phyloP scores from a whole-genome alignment of 495 filamentous ascomycete genomes.

The Margaritispora aquatica region DNA sequence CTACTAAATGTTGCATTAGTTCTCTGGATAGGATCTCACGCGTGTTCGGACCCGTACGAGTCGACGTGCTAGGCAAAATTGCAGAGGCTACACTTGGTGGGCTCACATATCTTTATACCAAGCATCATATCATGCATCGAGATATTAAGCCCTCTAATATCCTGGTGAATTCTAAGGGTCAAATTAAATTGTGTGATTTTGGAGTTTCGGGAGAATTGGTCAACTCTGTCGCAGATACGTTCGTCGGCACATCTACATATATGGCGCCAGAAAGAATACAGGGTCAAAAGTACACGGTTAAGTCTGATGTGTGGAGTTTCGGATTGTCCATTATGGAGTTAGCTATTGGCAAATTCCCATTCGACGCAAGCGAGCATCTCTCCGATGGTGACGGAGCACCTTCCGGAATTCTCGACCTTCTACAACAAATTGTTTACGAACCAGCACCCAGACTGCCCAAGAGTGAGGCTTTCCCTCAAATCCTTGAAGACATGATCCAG shows the following conservation, averaged over 20 bases:
- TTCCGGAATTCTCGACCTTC: slow-evolving; percentile 89
- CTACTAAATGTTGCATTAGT: slow-evolving; percentile 46
- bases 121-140: slow-evolving; percentile 95
- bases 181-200: slow-evolving; percentile 97
- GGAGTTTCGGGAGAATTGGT: slow-evolving; percentile 94
- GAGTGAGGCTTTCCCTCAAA: slow-evolving; percentile 92
- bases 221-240: slow-evolving; percentile 95
- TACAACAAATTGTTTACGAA: slow-evolving; percentile 97
- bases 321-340: slow-evolving; percentile 95
- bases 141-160: slow-evolving; percentile 99
- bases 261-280: slow-evolving; percentile 99
- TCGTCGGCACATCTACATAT: slow-evolving; percentile 96
- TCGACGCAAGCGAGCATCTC: slow-evolving; percentile 66
- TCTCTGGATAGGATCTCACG: slow-evolving; percentile 93
- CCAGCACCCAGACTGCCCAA: slow-evolving; percentile 88
- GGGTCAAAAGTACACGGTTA: slow-evolving; percentile 93
- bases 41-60: slow-evolving; percentile 87
- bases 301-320: slow-evolving; percentile 98
- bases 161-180: slow-evolving; percentile 84
- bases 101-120: slow-evolving; percentile 87
- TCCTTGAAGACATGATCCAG: slow-evolving; percentile 92
- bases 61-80: slow-evolving; percentile 99
- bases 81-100: slow-evolving; percentile 94
- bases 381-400: slow-evolving; percentile 65
- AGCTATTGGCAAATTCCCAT: slow-evolving; percentile 94